Evolutionary conservation across 2,329 filamentous ascomycete species (phyloP).

Genomic region (Paracamarosporium sp.): DNA sequence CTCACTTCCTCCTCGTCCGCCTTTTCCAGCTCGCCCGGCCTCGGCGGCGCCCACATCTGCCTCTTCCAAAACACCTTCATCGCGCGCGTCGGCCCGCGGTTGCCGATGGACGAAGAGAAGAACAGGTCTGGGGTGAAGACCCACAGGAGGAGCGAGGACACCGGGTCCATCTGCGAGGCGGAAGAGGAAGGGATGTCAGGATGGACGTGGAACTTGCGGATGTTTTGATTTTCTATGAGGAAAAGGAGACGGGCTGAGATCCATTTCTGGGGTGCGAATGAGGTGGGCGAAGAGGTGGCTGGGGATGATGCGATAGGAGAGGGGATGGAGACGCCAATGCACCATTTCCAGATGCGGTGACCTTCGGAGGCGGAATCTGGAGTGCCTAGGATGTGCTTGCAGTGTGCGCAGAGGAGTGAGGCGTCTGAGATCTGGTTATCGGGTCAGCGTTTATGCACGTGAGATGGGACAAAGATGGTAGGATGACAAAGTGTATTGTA

Average conservation of each 20-base stretch:
- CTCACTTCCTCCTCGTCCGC: conserved; percentile 58
- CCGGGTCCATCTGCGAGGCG: conserved; percentile 5
- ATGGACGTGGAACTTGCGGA: conserved; percentile 64
- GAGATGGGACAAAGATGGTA: neutral
- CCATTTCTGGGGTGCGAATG: conserved; percentile 52
- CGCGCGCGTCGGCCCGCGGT: conserved; percentile 54
- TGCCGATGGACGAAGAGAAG: conserved; percentile 57
- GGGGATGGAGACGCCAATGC: conserved; percentile 38
- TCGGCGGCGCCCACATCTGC: conserved; percentile 28
- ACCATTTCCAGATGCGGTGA: conserved; percentile 59
- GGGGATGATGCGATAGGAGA: neutral
- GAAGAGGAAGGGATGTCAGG: conserved; percentile 8
- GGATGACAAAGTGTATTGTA: neutral
- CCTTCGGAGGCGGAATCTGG: conserved; percentile 54
- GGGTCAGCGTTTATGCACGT: neutral
- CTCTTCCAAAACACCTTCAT: conserved; percentile 64
- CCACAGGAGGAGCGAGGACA: conserved; percentile 56
- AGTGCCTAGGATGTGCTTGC: conserved; percentile 44
- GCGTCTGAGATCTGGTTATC: conserved; percentile 7
- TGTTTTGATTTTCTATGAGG: conserved; percentile 62
- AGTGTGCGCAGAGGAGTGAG: conserved; percentile 47
- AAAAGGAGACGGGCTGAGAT: conserved; percentile 64
- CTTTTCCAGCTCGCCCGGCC: conserved; percentile 44
- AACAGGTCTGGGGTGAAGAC: conserved; percentile 66
- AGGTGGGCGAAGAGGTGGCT: conserved; percentile 25